Evolutionary conservation across 768 basidiomycete species (phyloP), one percentile per base, ranked within the genome.

Genomic region (Psilocybe azurescens): DNA sequence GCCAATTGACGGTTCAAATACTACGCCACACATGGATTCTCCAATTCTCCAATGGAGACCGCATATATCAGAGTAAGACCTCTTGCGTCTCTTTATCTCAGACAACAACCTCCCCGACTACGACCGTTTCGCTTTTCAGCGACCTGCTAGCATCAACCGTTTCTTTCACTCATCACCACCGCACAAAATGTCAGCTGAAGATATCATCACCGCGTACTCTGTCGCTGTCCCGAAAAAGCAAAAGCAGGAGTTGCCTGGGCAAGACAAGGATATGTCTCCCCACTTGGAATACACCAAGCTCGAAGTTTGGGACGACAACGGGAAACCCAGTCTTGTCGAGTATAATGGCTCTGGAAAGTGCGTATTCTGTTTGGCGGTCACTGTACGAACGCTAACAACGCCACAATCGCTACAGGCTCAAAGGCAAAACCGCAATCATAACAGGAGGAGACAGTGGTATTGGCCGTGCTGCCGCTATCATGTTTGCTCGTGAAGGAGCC

Each of bases 331-430:
- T 65, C 74, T 85, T 52, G 70, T 76, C 53, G 81, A 85, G 68
- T 88, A 89, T 72, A 71, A 73, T 44, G 85, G 85, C 3, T 75
- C 72, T 24, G 82, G 79, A 46, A 87, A 84, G 78, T 76, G 36
- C 32, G 70, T 61, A 6, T 14, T 4, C 13, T 5, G 7, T 41
- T 53, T 58, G 29, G 3, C 30, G 11, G 5, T 52, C 9, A 13
- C 44, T 3, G 6, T 48, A 24, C 24, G 24, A 24, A 24, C 24
- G 24, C 24, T 24, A 24, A 24, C 24, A 24, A 24, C 24, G 24
- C 24, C 0, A 24, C 24, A 24, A 24, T 24, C 2, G 24, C 47
- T 41, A n/a, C 41, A 78, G 73, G 53, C 66, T 78, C 1, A 64
- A 72, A 63, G 74, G 72, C 11, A 78, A 79, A 64, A 73, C 73